Evolutionary conservation across 805 yeast genomes (phyloP).

Genomic region (Candida xiaguanensis): DNA sequence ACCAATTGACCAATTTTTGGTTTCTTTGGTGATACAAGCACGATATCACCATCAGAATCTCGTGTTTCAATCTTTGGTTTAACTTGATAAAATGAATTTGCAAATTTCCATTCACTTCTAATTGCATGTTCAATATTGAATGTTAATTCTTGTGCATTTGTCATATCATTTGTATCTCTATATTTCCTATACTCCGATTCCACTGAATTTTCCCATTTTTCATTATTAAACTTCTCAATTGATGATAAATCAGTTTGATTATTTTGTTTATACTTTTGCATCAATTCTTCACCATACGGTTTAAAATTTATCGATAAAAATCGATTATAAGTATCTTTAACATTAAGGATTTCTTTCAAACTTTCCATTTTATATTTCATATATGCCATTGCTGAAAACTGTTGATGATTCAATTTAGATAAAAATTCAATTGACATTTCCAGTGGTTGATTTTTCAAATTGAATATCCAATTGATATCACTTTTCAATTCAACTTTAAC

Average conservation of each 20-base stretch:
- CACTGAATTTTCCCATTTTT: slow-evolving; percentile 9
- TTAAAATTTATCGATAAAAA: slow-evolving; percentile 33
- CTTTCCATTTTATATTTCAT: slow-evolving; percentile 15
- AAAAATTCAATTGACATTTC: slow-evolving; percentile 14
- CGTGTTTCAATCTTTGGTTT: neutral
- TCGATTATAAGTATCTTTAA: slow-evolving; percentile 29
- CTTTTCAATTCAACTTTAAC: slow-evolving; percentile 2
- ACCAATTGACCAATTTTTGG: slow-evolving; percentile 2
- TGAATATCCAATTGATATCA: slow-evolving; percentile 21
- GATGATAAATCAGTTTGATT: slow-evolving; percentile 10
- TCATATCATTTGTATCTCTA: neutral
- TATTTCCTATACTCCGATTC: slow-evolving; percentile 4
- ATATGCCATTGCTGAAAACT: slow-evolving; percentile 18
- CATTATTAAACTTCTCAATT: slow-evolving; percentile 10
- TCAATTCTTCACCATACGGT: slow-evolving; percentile 31
- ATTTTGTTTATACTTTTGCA: slow-evolving; percentile 24
- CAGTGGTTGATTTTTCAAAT: slow-evolving; percentile 9
- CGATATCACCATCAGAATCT: neutral
- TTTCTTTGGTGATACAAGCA: neutral
- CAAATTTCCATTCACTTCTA: slow-evolving; percentile 6
- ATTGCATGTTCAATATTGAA: slow-evolving; percentile 3
- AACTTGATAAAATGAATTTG: slow-evolving; percentile 6
- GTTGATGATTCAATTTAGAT: slow-evolving; percentile 18
- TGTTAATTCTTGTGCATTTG: slow-evolving; percentile 1
- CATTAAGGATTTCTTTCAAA: slow-evolving; percentile 18